Conservation (phyloP, 2,329 filamentous ascomycete genomes). For the Aspergillus felis region DNA sequence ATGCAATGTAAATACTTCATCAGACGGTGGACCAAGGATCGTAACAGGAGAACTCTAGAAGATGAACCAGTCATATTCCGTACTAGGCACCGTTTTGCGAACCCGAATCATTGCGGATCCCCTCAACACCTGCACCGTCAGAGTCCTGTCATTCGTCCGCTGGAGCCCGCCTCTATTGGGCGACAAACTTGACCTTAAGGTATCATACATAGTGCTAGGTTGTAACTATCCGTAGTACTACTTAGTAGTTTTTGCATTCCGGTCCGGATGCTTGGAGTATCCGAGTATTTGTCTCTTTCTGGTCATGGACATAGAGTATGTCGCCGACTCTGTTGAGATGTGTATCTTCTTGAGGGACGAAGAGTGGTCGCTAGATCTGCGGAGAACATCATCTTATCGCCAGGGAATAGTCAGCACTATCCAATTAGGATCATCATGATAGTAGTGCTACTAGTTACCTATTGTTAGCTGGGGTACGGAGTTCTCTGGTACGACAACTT, state of each 20-base stretch:
- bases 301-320: background rate
- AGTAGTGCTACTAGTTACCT: background rate
- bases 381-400: background rate
- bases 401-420: background rate
- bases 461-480: background rate
- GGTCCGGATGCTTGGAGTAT: background rate
- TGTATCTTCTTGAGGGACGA: background rate
- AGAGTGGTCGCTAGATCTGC: background rate
- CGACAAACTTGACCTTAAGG: no score
- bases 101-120: conserved; percentile 2
- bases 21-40: background rate
- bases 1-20: background rate
- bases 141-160: conserved; percentile 23
- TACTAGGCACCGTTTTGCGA: background rate
- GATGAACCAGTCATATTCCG: no score
- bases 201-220: background rate
- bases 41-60: background rate
- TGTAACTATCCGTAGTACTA: background rate
- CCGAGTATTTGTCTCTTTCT: background rate
- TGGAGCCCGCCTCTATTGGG: background rate
- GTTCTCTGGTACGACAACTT: no score
- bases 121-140: conserved; percentile 18
- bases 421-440: background rate
- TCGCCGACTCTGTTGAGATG: background rate
- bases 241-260: background rate